Evolutionary conservation across 306 rosid genomes (phyloP).

Genomic region (Ormosia semicastrata): DNA sequence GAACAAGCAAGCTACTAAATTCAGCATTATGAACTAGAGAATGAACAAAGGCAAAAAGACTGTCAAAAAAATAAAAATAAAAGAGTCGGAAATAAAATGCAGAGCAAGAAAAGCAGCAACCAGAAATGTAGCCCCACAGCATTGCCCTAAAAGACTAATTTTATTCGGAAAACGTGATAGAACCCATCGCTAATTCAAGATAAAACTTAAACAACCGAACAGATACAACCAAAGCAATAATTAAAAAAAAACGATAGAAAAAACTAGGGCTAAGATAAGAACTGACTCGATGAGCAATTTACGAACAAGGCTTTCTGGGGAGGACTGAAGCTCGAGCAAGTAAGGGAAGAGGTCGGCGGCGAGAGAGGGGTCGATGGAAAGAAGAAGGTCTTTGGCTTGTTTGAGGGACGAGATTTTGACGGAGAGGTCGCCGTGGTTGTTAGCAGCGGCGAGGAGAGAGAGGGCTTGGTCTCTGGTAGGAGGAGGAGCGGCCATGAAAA

Average conservation of each 20-base stretch:
- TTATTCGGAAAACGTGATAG: neutral
- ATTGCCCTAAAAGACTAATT: slow-evolving; percentile 9
- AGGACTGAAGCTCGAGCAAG: slow-evolving; percentile 83
- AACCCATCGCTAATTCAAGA: neutral
- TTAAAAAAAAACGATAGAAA: neutral
- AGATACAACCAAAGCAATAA: neutral
- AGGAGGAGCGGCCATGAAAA: slow-evolving; percentile 61
- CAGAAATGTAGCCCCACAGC: neutral
- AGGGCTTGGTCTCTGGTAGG: slow-evolving; percentile 63
- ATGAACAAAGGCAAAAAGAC: neutral
- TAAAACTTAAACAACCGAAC: neutral
- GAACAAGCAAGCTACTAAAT: neutral
- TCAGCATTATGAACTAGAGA: neutral
- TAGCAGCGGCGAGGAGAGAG: slow-evolving; percentile 87
- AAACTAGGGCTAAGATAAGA: slow-evolving; percentile 31
- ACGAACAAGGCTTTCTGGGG: slow-evolving; percentile 79
- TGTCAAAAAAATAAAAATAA: neutral
- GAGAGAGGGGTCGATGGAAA: slow-evolving; percentile 62
- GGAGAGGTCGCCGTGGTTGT: slow-evolving; percentile 91
- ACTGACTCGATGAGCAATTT: slow-evolving; percentile 77
- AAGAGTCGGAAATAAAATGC: neutral
- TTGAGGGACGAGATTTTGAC: slow-evolving; percentile 75
- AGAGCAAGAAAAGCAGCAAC: neutral
- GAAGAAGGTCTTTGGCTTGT: slow-evolving; percentile 71
- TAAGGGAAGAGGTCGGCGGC: slow-evolving; percentile 83